phyloP scores from a whole-genome alignment of 352 stramenopile species.

The Globisporangium spinosum region DNA sequence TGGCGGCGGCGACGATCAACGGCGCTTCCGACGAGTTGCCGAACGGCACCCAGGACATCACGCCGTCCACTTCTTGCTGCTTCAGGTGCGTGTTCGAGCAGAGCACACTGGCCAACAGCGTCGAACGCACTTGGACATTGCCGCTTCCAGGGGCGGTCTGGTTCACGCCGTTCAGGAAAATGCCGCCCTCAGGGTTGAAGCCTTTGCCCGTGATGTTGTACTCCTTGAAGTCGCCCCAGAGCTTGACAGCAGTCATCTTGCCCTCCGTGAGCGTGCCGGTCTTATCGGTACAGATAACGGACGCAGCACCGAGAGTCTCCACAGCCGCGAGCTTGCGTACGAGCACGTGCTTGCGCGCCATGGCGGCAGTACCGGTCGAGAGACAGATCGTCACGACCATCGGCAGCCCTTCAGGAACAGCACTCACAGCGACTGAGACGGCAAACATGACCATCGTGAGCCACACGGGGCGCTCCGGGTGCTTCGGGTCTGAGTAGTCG shows the following conservation, averaged over 20 bases:
- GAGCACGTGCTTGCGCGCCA: conserved; percentile 76
- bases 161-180: conserved; percentile 43
- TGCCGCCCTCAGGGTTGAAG: conserved; percentile 53
- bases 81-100: conserved; percentile 78
- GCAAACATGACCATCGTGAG: conserved; percentile 95
- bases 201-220: conserved; percentile 66
- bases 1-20: conserved; percentile 67
- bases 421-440: conserved; percentile 81
- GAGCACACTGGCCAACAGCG: conserved; percentile 54
- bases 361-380: conserved; percentile 62
- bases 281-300: conserved; percentile 93
- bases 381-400: conserved; percentile 85
- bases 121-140: conserved; percentile 58
- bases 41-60: conserved; percentile 45
- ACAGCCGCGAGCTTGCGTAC: conserved; percentile 85
- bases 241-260: conserved; percentile 79
- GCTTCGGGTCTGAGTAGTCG: conserved; percentile 44
- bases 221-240: conserved; percentile 69
- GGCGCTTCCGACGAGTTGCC: conserved; percentile 77
- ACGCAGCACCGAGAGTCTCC: conserved; percentile 86
- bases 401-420: conserved; percentile 73
- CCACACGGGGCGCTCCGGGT: conserved; percentile 76
- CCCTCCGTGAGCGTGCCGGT: conserved; percentile 92
- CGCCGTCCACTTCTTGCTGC: conserved; percentile 50
- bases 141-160: conserved; percentile 30